Base-by-base conservation (phyloP, 768 basidiomycete species). In the Rhizopogon roseolus region DNA sequence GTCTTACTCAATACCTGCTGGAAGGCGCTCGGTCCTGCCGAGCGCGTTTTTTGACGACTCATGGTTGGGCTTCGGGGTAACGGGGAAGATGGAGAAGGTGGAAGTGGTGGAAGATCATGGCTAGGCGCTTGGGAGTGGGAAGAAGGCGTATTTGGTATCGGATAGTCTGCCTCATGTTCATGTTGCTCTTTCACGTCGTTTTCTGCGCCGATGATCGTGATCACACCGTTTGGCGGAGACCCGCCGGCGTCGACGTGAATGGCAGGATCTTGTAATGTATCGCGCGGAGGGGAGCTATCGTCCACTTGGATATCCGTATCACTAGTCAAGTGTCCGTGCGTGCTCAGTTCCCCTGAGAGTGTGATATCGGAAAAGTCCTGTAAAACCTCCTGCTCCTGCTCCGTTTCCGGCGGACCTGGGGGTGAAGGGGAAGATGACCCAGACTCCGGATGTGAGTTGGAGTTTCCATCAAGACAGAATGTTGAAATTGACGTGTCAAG, bases 1-100 rank as follows among this genome's bases (percentile, higher is more conserved):
- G 93, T 96, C 67, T 82, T 86, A 68, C 88, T 92, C 49, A 88
- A 72, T 34, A 92, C 85, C 68, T 85, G 88, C 64, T 93, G 88
- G 43, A 95, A 76, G 5, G 73, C 66, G 60, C 86, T 89, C 9
- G 88, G 88, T 17, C 88, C 86, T 11, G 69, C 63, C 4, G 86
- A 84, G 19, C 81, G 81, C 29, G 75, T 70, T 38, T 70, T 66
- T 50, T 73, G 73, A 62, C 81, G 80, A 42, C 46, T 60, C 40
- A 49, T 7, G 51, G 62, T 42, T 16, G 68, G 1, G 54, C 45
- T 50, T 37, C 61, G 43, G 50, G 66, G 54, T 34, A 61, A 45
- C 14, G 71, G 66, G 16, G 66, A 53, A 27, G 73, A 64, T 25
- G 71, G 50, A 1, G 75, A 64, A 5, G 70, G 41, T 6, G 75